Conservation (phyloP, 176 grass and related monocot genomes). For the Melocanna baccifera region DNA sequence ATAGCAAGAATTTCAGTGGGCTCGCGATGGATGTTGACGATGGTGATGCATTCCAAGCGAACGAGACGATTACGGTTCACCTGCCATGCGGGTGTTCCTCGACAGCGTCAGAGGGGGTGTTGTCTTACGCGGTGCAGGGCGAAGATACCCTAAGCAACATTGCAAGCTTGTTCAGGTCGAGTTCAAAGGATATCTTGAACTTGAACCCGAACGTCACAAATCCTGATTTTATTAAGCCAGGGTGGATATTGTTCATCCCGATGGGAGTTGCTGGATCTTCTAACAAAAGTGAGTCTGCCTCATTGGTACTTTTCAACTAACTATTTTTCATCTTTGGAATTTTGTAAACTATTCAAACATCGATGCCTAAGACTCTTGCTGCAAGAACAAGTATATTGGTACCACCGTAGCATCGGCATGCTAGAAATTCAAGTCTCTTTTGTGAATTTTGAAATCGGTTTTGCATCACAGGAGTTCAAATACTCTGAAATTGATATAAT, state of each 20-base stretch:
- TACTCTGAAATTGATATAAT: not conserved
- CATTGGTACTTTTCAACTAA: not conserved
- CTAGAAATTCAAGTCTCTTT: not conserved
- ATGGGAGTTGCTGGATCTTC: conserved; percentile 39
- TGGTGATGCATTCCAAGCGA: rapidly evolving
- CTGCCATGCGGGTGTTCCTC: conserved; percentile 51
- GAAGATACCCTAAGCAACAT: conserved; percentile 47
- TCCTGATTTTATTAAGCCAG: conserved; percentile 34
- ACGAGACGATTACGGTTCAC: not conserved
- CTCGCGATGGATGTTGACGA: conserved; percentile 33
- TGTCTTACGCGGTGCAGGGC: conserved; percentile 47
- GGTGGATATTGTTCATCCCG: conserved; percentile 50
- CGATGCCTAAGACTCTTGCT: not conserved
- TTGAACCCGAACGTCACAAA: conserved; percentile 35
- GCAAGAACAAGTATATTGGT: not conserved
- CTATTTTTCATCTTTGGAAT: not conserved
- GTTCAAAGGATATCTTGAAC: conserved; percentile 26
- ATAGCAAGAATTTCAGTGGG: conserved; percentile 29
- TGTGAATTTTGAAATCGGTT: not conserved
- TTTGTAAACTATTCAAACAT: not conserved
- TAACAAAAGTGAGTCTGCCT: conserved; percentile 38
- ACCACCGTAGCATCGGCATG: not conserved
- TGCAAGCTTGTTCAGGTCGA: conserved; percentile 38
- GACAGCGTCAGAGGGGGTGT: conserved; percentile 13
- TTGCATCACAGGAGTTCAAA: not conserved